Conservation (phyloP, 2,329 filamentous ascomycete genomes). For the Sclerotinia borealis region DNA sequence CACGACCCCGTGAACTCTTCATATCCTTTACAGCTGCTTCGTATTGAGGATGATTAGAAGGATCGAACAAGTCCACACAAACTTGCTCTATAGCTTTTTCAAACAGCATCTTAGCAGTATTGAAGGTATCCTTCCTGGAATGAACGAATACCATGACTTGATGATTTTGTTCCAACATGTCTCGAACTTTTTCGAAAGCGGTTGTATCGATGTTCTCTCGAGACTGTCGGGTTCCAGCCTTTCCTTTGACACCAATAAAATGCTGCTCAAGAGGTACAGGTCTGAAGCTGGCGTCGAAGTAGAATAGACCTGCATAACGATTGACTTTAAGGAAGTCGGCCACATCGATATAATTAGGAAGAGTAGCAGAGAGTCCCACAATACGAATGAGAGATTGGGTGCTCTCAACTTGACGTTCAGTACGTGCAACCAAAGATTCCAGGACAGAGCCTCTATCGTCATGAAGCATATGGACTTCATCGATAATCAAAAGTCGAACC, state of each 20-base stretch:
- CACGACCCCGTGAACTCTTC: conserved; percentile 76
- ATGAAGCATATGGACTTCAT: conserved; percentile 99
- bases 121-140: conserved; percentile 87
- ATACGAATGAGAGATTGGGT: conserved; percentile 97
- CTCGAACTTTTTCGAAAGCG: conserved; percentile 88
- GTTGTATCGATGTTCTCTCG: conserved; percentile 84
- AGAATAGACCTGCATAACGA: conserved; percentile 85
- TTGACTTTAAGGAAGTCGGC: conserved; percentile 97
- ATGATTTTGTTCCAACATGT: conserved; percentile 88
- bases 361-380: conserved; percentile 86
- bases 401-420: conserved; percentile 93
- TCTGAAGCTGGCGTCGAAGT: conserved; percentile 92
- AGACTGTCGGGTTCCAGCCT: conserved; percentile 71
- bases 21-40: conserved; percentile 76
- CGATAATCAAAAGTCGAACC: conserved; percentile 90
- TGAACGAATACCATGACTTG: conserved; percentile 99
- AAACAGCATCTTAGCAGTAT: conserved; percentile 77
- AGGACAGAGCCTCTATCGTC: conserved; percentile 94
- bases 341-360: conserved; percentile 95
- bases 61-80: conserved; percentile 77
- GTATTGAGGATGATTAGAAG: conserved; percentile 70
- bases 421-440: conserved; percentile 91
- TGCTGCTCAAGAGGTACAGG: conserved; percentile 96
- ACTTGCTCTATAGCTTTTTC: conserved; percentile 80
- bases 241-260: conserved; percentile 93